phyloP scores from a whole-genome alignment of 1,284 basidiomycete species.

The Irpex sp. region DNA sequence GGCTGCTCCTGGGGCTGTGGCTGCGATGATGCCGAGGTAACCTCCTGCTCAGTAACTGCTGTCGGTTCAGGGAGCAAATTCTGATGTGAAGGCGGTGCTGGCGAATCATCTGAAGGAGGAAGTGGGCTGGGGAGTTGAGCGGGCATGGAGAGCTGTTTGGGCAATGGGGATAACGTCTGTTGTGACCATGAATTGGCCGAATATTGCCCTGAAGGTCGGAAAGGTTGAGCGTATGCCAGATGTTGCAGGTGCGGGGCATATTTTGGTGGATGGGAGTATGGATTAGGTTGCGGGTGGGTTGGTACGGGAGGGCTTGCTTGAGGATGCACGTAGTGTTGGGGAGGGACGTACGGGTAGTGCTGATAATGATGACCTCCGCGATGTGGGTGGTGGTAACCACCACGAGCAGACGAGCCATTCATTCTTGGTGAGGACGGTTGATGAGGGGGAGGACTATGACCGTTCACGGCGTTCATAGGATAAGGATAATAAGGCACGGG shows the following conservation, averaged over 20 bases:
- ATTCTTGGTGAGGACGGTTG: constrained; percentile 27
- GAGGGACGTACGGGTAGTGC: constrained; percentile 19
- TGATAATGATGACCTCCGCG: constrained; percentile 24
- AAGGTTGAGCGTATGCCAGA: constrained; percentile 27
- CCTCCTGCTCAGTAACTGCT: constrained; percentile 12
- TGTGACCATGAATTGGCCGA: constrained; percentile 21
- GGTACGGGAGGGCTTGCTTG: constrained; percentile 21
- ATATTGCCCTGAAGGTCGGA: constrained; percentile 25
- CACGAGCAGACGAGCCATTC: constrained; percentile 20
- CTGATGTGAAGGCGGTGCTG: constrained; percentile 14
- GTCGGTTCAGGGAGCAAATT: constrained; percentile 3
- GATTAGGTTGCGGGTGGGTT: constrained; percentile 21
- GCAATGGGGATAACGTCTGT: constrained; percentile 31
- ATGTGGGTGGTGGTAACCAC: constrained; percentile 24
- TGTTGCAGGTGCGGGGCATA: constrained; percentile 25
- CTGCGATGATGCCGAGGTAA: constrained; percentile 3
- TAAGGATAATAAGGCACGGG: constrained; percentile 30
- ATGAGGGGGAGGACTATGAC: constrained; percentile 18
- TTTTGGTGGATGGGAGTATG: constrained; percentile 28
- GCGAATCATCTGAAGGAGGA: constrained; percentile 18
- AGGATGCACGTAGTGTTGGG: constrained; percentile 18
- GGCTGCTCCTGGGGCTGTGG: constrained; percentile 2
- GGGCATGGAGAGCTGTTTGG: constrained; percentile 36
- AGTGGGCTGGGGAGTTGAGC: constrained; percentile 28
- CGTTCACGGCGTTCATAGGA: constrained; percentile 27